Evolutionary conservation across 306 rosid species (phyloP), one percentile per base, ranked within the genome.

Genomic region (Rosa chinensis): DNA sequence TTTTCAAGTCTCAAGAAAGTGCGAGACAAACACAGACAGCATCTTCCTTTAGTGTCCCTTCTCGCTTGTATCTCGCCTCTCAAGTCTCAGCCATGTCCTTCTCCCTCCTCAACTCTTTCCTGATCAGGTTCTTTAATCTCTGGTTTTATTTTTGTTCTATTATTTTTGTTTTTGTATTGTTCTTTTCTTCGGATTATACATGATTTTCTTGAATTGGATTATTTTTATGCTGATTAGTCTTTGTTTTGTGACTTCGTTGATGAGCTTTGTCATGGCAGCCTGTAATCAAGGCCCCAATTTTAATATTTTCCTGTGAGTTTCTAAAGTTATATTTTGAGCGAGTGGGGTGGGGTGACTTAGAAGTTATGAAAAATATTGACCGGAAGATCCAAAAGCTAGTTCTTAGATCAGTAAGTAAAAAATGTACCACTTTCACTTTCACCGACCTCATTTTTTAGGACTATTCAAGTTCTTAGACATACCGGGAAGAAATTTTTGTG

Each of bases 71-170:
- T 25, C 28, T 25, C 28, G 28, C 28, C 28, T 25, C 28, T 25
- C 28, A 11, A 14, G 8, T 56, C 28, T 20, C 82, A 80, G 23
- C 28, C 70, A 69, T 61, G 83, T 49, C 77, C 50, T 47, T 75
- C 63, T 63, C 35, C 17, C 74, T 58, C 8, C 25, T 23, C 44
- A 40, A 21, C 77, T 72, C 76, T 47, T 39, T 66, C 75, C 14
- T 20, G 72, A 25, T 68, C 86, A 71, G 86, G 83, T 79, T 23
- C 1, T 50, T 11, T 48, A 6, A 17, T 42, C 6, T 18, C 10
- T 21, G 48, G 47, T 20, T 66, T n/a, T 40, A 17, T 18, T 23
- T 58, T 21, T 6, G 0, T 23, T 21, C n/a, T 20, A 0, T 39
- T 61, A 61, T 11, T n/a, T 4, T 1, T 62, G 32, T n/a, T n/a